These are phyloP conservation scores for Microcera coccophila DNA, from an alignment of 2,329 filamentous ascomycete genomes.

Conservation along the genomic window DNA sequence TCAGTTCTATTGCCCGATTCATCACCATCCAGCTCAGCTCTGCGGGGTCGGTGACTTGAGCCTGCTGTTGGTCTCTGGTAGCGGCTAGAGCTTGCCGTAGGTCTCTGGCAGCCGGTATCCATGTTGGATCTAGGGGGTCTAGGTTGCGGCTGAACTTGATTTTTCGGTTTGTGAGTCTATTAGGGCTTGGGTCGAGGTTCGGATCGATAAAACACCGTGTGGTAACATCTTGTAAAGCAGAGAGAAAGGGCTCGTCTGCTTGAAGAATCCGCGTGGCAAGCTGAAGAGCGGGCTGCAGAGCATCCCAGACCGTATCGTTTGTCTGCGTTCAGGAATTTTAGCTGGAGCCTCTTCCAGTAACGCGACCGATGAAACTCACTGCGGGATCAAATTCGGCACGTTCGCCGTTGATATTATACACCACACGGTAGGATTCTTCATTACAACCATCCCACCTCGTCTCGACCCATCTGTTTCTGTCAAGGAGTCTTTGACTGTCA, in stretches of 20 bases:
- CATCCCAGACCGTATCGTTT: slow-evolving; percentile 28
- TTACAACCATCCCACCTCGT: not conserved
- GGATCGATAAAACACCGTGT: slow-evolving; percentile 19
- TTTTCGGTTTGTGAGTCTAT: not conserved
- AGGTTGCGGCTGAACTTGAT: slow-evolving; percentile 6
- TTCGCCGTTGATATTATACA: slow-evolving; percentile 20
- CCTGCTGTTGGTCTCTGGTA: slow-evolving; percentile 3
- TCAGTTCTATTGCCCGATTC: slow-evolving; percentile 5
- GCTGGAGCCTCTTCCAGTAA: not conserved
- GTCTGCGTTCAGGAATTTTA: slow-evolving; percentile 8
- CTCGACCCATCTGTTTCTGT: slow-evolving; percentile 13
- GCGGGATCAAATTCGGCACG: slow-evolving; percentile 23
- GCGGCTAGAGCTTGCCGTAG: slow-evolving; percentile 7
- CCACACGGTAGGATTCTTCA: not conserved
- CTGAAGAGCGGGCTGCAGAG: slow-evolving; percentile 27
- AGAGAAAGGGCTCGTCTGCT: slow-evolving; percentile 17
- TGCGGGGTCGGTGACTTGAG: slow-evolving; percentile 3
- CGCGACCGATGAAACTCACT: slow-evolving; percentile 12
- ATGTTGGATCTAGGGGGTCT: slow-evolving; percentile 2
- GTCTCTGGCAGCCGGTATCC: slow-evolving; percentile 3
- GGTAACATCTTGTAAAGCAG: slow-evolving; percentile 20
- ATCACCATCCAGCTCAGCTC: slow-evolving; percentile 2
- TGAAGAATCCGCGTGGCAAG: slow-evolving; percentile 24
- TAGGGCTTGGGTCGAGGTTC: slow-evolving; percentile 4
- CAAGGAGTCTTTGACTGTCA: slow-evolving; percentile 12